Conservation (phyloP, 192 early-diverging fungal species). For the Dimargaris cristalligena region DNA sequence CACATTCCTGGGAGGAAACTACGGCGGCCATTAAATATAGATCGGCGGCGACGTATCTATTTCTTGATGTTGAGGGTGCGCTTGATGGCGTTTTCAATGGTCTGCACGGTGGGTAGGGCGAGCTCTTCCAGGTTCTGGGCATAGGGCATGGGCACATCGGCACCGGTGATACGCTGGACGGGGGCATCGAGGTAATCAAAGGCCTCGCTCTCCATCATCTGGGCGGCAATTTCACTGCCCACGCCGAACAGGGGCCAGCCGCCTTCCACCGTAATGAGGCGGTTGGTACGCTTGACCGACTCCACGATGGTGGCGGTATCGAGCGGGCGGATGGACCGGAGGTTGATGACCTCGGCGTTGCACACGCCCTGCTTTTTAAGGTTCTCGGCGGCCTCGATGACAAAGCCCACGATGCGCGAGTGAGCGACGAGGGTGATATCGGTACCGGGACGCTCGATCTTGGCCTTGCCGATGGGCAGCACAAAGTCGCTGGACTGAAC, state of each 20-base stretch:
- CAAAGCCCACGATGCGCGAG: constrained; percentile 73
- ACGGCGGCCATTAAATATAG: too few relatives aligned
- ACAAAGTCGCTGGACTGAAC: constrained; percentile 67
- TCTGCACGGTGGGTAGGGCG: constrained; percentile 64
- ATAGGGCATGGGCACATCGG: constrained; percentile 96
- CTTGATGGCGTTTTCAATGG: constrained; percentile 66
- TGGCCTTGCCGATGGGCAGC: constrained; percentile 89
- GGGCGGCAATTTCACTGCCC: constrained; percentile 87
- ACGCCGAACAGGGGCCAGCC: constrained; percentile 91
- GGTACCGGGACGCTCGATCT: constrained; percentile 60
- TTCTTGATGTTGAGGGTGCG: constrained; percentile 38
- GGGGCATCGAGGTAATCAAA: constrained; percentile 95
- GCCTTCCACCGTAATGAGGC: constrained; percentile 84
- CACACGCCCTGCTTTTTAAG: constrained; percentile 63
- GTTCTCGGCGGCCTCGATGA: constrained; percentile 72
- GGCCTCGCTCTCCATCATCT: constrained; percentile 92
- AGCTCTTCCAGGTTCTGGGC: constrained; percentile 85
- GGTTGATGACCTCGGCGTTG: constrained; percentile 86
- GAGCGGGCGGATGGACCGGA: constrained; percentile 91
- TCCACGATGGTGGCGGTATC: constrained; percentile 82
- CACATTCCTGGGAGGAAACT: too few relatives aligned
- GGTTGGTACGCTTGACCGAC: constrained; percentile 96
- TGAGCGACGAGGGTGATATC: constrained; percentile 91
- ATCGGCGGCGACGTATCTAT: too few relatives aligned
- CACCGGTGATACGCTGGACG: constrained; percentile 80